A percentile compares a stretch with the other conserved stretches of the same genome.
These are phyloP conservation scores for Gymnopus androsaceus DNA, from an alignment of 1,284 basidiomycete species.

Conservation along the genomic window DNA sequence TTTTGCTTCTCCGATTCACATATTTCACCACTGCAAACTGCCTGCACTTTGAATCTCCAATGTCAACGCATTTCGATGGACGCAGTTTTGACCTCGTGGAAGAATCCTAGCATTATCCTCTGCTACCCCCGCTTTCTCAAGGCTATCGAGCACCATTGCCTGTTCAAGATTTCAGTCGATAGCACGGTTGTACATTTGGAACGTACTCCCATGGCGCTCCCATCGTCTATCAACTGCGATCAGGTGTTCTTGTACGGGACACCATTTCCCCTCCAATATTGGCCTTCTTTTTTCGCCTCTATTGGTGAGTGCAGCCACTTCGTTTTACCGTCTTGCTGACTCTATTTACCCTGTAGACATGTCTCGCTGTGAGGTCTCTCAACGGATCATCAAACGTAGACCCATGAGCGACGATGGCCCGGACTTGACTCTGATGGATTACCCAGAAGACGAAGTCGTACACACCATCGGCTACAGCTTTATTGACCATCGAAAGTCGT, in stretches of 20 bases:
- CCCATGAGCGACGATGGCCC: not conserved
- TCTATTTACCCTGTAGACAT: not conserved
- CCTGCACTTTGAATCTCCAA: too few relatives aligned
- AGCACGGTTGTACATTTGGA: slow-evolving; percentile 9
- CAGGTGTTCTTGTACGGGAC: not conserved
- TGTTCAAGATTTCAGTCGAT: slow-evolving; percentile 3
- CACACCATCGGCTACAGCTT: slow-evolving; percentile 2
- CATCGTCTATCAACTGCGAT: not conserved
- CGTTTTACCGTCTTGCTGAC: not conserved
- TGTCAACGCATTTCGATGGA: not conserved
- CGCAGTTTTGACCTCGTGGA: not conserved
- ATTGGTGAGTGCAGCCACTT: not conserved
- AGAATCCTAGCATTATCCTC: slow-evolving; percentile 2
- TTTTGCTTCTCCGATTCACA: not conserved
- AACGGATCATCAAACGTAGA: not conserved
- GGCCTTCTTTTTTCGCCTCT: not conserved
- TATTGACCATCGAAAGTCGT: not conserved
- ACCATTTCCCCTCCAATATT: slow-evolving; percentile 2
- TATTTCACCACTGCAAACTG: too few relatives aligned
- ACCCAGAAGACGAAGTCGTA: not conserved
- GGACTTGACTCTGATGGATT: not conserved
- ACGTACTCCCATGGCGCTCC: not conserved
- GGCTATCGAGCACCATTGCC: not conserved
- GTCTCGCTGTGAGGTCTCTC: not conserved
- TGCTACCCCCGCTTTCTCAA: not conserved